Base-by-base conservation (phyloP, 2,329 filamentous ascomycete species). In the Mariannaea sp. region DNA sequence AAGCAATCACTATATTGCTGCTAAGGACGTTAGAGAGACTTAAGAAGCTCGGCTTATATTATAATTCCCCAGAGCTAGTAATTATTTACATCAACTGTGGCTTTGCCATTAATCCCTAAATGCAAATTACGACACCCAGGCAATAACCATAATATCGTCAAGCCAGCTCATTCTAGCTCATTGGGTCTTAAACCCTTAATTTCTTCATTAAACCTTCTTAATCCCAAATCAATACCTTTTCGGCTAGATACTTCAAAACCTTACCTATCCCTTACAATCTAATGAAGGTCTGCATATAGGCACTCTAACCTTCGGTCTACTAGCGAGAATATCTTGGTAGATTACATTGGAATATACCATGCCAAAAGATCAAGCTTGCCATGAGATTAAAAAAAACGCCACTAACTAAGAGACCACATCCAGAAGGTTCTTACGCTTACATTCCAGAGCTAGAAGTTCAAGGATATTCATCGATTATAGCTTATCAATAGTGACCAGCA, bases 261-360 rank as follows among this genome's bases (percentile, higher is more conserved):
- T 12, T 26, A 49, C 24, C 45, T n/a, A 16, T 26, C 40, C 19
- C 33, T 49, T 8, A 24, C 33, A 10, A n/a, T 49, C 10, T 26
- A 49, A 16, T 10, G 22, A 10, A 35, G 45, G 8, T 40, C 33
- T 6, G 45, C 45, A 13, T 49, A 22, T 22, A 49, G 32, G 35
- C 45, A 49, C 45, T 49, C 19, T 29, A 30, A n/a, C 22, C 43
- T 35, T 19, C 30, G 43, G n/a, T n/a, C n/a, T n/a, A n/a, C n/a
- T 29, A 29, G 26, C 26, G 26, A 29, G 26, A 29, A 29, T 7
- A 29, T 29, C 26, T 29, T 29, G 26, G 26, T 29, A 12, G 26
- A 29, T 29, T 12, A 29, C 26, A 29, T 29, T 12, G 12, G 26
- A 29, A 29, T 29, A 29, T 12, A 29, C 26, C 26, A 29, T 29